These are phyloP conservation scores for Crassisporium funariophilum DNA, from an alignment of 768 basidiomycete genomes.

Conservation along the genomic window DNA sequence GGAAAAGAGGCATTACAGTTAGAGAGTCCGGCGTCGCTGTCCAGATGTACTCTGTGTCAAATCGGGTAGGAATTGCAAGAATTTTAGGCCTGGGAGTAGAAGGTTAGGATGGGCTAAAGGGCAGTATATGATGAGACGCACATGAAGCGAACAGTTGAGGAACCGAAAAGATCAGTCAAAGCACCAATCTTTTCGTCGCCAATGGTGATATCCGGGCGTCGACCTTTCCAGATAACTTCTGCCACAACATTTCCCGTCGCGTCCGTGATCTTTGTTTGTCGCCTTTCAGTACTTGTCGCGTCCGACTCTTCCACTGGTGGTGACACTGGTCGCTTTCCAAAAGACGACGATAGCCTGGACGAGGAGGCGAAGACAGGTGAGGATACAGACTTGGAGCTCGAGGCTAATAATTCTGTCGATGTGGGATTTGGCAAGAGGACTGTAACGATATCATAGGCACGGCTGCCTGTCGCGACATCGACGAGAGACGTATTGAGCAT, in stretches of 20 bases:
- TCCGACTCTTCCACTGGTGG: constrained; percentile 18
- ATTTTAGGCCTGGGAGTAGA: constrained; percentile 48
- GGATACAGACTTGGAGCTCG: constrained; percentile 8
- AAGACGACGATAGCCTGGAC: constrained; percentile 10
- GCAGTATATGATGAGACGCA: constrained; percentile 27
- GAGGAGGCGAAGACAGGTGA: constrained; percentile 7
- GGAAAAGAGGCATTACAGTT: constrained; percentile 33
- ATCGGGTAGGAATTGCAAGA: constrained; percentile 63
- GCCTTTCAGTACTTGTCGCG: constrained; percentile 20
- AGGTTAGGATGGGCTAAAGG: constrained; percentile 3
- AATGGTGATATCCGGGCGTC: constrained; percentile 53
- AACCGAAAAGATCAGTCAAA: constrained; percentile 58
- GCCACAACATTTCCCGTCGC: constrained; percentile 43
- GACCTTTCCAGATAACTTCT: constrained; percentile 54
- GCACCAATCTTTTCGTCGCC: constrained; percentile 52
- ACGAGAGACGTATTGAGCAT: constrained; percentile 59
- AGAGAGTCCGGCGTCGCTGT: constrained; percentile 56
- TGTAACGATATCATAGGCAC: constrained; percentile 53
- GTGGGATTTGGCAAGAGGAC: constrained; percentile 24
- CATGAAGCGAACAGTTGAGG: constrained; percentile 56
- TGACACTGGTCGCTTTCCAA: constrained; percentile 16
- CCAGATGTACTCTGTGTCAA: constrained; percentile 64
- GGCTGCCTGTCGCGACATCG: constrained; percentile 51
- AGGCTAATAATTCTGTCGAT: constrained; percentile 16
- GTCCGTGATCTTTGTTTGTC: constrained; percentile 48